Percentiles rank a stretch among this genome's conserved stretches.
Conservation (phyloP, 2,329 filamentous ascomycete genomes). For the Lecanosticta acicola region DNA sequence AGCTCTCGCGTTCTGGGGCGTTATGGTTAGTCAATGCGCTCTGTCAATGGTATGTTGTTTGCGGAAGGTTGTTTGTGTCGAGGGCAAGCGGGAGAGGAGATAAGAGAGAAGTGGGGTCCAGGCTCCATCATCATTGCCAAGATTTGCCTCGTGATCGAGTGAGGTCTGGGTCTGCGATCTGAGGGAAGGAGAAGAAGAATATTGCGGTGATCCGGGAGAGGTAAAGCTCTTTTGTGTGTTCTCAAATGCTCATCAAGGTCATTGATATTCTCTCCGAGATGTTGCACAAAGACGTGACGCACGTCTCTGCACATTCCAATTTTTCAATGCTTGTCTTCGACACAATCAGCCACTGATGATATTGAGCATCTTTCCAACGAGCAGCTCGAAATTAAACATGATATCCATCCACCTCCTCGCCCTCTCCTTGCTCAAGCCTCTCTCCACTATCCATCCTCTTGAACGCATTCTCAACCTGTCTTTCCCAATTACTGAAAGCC, state of each 20-base stretch:
- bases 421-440: conserved; percentile 34
- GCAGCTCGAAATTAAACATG: too few relatives aligned
- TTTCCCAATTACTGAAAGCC: conserved; percentile 68
- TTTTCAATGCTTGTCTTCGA: too few relatives aligned
- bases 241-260: conserved; percentile 3
- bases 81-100: not conserved
- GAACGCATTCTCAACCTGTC: conserved; percentile 66
- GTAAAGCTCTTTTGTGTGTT: not conserved
- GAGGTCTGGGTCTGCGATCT: not conserved
- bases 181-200: too few relatives aligned
- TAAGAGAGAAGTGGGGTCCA: conserved; percentile 18
- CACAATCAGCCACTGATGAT: too few relatives aligned
- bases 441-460: conserved; percentile 58
- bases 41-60: conserved; percentile 12
- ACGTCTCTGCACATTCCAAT: too few relatives aligned
- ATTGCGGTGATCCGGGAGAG: not conserved
- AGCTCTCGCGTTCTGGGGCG: not conserved
- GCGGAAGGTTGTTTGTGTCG: conserved; percentile 3
- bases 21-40: conserved; percentile 14
- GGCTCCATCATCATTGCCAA: not conserved
- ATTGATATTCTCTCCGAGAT: not conserved
- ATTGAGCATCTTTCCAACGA: too few relatives aligned
- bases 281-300: too few relatives aligned
- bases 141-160: not conserved
- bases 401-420: conserved; percentile 2